Conservation (phyloP, 768 basidiomycete species). For the Rhizopogon sp. region DNA sequence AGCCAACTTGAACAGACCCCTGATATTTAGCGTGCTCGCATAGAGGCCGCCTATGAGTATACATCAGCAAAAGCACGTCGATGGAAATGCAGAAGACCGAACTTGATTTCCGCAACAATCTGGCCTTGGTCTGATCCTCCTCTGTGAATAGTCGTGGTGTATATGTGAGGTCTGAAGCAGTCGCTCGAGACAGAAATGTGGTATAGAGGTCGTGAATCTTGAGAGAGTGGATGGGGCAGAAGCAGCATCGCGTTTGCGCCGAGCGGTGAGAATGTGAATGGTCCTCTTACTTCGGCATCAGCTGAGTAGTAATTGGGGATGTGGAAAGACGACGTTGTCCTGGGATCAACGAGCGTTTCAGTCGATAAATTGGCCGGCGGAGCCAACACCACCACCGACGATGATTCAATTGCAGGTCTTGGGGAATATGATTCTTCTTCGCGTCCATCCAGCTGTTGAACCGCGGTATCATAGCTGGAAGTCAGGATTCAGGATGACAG, state of each 20-base stretch:
- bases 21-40: not conserved
- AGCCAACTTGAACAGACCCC: not conserved
- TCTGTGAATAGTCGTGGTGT: not conserved
- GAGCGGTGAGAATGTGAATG: slow-evolving; percentile 7
- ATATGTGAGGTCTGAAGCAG: not conserved
- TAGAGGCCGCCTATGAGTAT: not conserved
- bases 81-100: not conserved
- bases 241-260: slow-evolving; percentile 9
- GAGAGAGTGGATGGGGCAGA: slow-evolving; percentile 2
- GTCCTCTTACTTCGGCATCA: not conserved
- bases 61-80: not conserved
- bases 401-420: not conserved
- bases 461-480: not conserved
- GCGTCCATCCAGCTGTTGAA: not conserved
- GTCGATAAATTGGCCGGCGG: not conserved
- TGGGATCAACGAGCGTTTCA: not conserved
- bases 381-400: not conserved
- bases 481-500: not conserved
- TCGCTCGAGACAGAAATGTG: slow-evolving; percentile 4
- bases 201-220: slow-evolving; percentile 3
- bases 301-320: not conserved
- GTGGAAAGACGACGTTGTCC: not conserved
- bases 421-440: not conserved
- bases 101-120: not conserved
- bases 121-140: not conserved